phyloP scores from a whole-genome alignment of 1,284 basidiomycete genomes.

The Cerrena zonata region DNA sequence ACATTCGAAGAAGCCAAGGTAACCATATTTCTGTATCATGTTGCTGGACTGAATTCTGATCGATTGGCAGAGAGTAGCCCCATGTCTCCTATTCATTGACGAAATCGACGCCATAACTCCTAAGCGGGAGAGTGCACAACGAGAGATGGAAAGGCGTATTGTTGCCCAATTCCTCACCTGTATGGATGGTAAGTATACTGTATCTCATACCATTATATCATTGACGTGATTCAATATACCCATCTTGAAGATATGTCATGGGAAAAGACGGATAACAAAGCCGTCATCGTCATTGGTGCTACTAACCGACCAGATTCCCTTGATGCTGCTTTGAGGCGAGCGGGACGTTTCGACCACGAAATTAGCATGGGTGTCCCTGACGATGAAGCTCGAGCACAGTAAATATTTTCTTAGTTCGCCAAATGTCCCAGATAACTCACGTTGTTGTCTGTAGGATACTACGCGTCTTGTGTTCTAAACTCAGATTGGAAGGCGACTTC shows the following conservation, averaged over 20 bases:
- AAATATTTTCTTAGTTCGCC: too few relatives aligned
- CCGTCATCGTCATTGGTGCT: constrained; percentile 92
- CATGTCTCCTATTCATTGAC: constrained; percentile 89
- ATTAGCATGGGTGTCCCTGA: constrained; percentile 97
- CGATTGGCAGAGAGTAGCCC: constrained; percentile 83
- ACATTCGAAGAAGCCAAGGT: constrained; percentile 95
- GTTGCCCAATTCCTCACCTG: constrained; percentile 96
- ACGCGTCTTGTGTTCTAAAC: constrained; percentile 69
- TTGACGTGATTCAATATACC: constrained; percentile 1
- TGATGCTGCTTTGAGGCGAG: constrained; percentile 87
- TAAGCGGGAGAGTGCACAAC: constrained; percentile 92
- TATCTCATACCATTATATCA: constrained; percentile 3
- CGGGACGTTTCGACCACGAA: constrained; percentile 94
- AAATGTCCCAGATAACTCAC: too few relatives aligned
- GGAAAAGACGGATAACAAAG: constrained; percentile 85
- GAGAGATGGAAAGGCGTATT: constrained; percentile 96
- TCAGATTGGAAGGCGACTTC: constrained; percentile 77
- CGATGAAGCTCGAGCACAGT: constrained; percentile 86
- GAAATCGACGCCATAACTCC: constrained; percentile 98
- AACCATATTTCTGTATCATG: too few relatives aligned
- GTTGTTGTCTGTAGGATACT: constrained; percentile 67
- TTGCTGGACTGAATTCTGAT: background rate
- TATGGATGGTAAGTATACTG: constrained; percentile 78
- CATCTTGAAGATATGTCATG: constrained; percentile 68
- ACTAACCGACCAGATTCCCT: constrained; percentile 94